Evolutionary conservation across 257 asterid genomes (phyloP), one percentile per base, ranked within the genome.

Genomic region (Nicotiana otophora): DNA sequence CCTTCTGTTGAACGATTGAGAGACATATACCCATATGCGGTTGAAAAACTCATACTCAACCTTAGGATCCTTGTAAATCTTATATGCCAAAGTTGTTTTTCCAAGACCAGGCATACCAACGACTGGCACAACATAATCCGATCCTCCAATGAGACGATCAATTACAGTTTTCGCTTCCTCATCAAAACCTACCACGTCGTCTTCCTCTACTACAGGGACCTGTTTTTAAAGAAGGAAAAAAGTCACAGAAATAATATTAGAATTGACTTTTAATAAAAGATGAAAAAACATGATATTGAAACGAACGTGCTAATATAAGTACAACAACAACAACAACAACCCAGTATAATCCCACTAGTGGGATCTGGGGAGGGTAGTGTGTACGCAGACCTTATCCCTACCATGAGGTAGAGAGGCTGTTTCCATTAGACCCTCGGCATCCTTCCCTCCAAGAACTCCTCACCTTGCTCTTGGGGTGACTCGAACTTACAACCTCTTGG

Each of bases 71-170:
- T 81, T 81, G 12, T 46, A 91, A 15, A 89, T 78, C 80, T 81
- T 88, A 14, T 87, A 83, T 0, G 92, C 91, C 28, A 91, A 74
- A 1, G 90, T 87, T 4, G 91, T 90, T 86, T 90, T 90, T 57
- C 93, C 91, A 0, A 90, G 87, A 42, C 93, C 93, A 7, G 90
- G 90, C 91, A 89, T 90, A 8, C 94, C 94, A 33, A 88, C 80
- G 46, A 90, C 84, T 48, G 92, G 84, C 81, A 89, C 83, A 57
- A 84, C 81, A 5, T 80, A 28, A 2, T 17, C 10, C 1, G 87
- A 78, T 66, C 88, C 90, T 28, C 83, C 86, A 0, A 9, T 85
- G 61, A 90, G 89, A 64, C 83, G 85, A 11, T 83, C 84, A 23
- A 77, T 79, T 55, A 90, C n/a, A 57, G 10, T 88, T 14, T 28